Evolutionary conservation across 1,284 basidiomycete species (phyloP).

Genomic region (Earliella scabrosa): DNA sequence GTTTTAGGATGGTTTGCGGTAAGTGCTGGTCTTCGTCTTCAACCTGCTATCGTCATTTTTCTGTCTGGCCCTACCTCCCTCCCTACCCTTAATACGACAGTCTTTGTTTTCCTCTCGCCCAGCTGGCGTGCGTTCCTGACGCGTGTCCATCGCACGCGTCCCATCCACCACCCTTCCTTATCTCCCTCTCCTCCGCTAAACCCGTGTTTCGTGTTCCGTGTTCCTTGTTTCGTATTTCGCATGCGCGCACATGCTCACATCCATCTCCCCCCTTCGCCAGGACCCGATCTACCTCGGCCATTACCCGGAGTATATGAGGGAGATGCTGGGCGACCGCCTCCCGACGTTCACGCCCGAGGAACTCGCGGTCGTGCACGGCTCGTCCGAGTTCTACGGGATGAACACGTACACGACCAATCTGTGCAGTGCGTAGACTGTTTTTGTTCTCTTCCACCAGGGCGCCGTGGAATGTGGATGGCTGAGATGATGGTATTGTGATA

Average conservation of each 20-base stretch:
- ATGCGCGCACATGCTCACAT: not conserved
- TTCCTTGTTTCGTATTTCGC: too few species aligned
- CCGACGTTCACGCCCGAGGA: conserved; percentile 71
- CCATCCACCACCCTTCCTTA: too few species aligned
- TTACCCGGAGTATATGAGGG: conserved; percentile 67
- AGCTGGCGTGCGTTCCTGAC: too few species aligned
- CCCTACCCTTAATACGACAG: not conserved
- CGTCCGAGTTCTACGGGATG: conserved; percentile 74
- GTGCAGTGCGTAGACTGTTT: conserved; percentile 56
- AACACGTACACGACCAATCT: conserved; percentile 79
- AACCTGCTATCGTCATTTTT: too few species aligned
- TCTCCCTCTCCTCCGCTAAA: not conserved
- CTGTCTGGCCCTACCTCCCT: not conserved
- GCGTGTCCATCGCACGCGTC: too few species aligned
- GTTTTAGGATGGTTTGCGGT: conserved; percentile 69
- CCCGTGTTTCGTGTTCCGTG: too few species aligned
- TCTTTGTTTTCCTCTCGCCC: too few species aligned
- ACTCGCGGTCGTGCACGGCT: conserved; percentile 62
- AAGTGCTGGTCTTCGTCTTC: conserved; percentile 28
- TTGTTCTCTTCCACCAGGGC: not conserved
- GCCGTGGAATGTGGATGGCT: too few species aligned
- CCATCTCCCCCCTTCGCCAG: conserved; percentile 27
- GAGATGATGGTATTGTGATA: not conserved
- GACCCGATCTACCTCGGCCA: conserved; percentile 78
- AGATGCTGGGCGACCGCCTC: conserved; percentile 66